Evolutionary conservation across 2,329 filamentous ascomycete genomes (phyloP), one percentile per base, ranked within the genome.

Genomic region (Myriosclerotinia scirpicola): DNA sequence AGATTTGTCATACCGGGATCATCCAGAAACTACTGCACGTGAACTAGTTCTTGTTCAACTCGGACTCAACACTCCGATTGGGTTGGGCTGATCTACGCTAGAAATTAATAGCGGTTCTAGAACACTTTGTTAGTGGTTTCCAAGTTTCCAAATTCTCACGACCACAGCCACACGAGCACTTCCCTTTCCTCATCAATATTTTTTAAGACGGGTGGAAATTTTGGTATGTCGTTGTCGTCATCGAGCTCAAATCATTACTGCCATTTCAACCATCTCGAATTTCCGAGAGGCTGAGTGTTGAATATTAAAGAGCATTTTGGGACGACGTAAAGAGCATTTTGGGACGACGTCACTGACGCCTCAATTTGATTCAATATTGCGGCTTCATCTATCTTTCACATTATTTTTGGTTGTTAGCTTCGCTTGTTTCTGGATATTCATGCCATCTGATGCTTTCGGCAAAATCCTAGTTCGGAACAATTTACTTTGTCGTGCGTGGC

Each of bases 41-140:
- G 17, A 34, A 48, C 4, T 34, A 34, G 30, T 34, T 34, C 30
- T 59, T 46, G 26, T 14, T 44, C 44, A 46, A 46, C 38, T 26
- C 6, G 15, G 44, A 20, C 20, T 34, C 30, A 42, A 46, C 11
- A n/a, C 40, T 46, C 40, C 9, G 55, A 59, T n/a, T 59, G 40
- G 42, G 20, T 34, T 34, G 2, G 30, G 30, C 34, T 54, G 40
- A 54, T 54, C 12, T 36, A 54, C 34, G 34, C 53, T 50, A 50
- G n/a, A 50, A 22, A 20, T 22, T 54, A 36, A 36, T 30, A 14
- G 56, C 26, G 26, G 20, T 36, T 59, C 56, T 59, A 48, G 56
- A 48, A 59, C 42, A 17, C 55, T 26, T 46, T 44, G 20, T 46
- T 59, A 56, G 48, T 50, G 48, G 7, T 26, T 50, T 50, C 20